These are phyloP conservation scores for Allium cepa DNA, from an alignment of 106 monocot genomes.

Conservation along the genomic window DNA sequence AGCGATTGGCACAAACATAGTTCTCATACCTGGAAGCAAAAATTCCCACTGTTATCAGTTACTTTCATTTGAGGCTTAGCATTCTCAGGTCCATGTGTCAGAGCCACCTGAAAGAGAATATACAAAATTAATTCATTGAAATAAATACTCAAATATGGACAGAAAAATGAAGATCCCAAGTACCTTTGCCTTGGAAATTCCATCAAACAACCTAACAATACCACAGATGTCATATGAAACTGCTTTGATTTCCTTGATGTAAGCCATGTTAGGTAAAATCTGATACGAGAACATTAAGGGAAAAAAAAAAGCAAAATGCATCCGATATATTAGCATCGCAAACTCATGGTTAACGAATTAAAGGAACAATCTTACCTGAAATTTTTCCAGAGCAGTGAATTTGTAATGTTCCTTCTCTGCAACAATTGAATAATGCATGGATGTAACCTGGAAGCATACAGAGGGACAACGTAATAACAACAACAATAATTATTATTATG, in stretches of 20 bases:
- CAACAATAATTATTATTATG: too few relatives aligned
- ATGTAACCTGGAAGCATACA: constrained; percentile 60
- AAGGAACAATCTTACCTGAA: constrained; percentile 47
- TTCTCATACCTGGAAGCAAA: constrained; percentile 78
- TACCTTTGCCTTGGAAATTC: constrained; percentile 74
- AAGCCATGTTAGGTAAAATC: constrained; percentile 91
- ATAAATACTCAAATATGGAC: too few relatives aligned
- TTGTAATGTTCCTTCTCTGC: constrained; percentile 81
- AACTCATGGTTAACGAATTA: too few relatives aligned
- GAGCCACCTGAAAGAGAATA: constrained; percentile 26
- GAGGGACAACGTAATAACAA: too few relatives aligned
- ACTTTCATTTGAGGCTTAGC: constrained; percentile 58
- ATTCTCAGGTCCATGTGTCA: constrained; percentile 76
- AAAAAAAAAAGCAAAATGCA: too few relatives aligned
- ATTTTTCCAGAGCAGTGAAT: constrained; percentile 68
- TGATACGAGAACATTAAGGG: constrained; percentile 3
- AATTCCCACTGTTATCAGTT: constrained; percentile 52
- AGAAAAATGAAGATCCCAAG: neutral
- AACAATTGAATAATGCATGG: constrained; percentile 61
- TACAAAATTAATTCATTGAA: neutral
- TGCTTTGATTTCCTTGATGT: constrained; percentile 72
- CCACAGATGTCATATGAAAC: constrained; percentile 81
- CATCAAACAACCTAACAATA: constrained; percentile 34
- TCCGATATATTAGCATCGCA: too few relatives aligned
- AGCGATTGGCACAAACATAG: neutral